Evolutionary conservation across 805 yeast species (phyloP), one percentile per base, ranked within the genome.

Genomic region (Saturnispora galanensis): DNA sequence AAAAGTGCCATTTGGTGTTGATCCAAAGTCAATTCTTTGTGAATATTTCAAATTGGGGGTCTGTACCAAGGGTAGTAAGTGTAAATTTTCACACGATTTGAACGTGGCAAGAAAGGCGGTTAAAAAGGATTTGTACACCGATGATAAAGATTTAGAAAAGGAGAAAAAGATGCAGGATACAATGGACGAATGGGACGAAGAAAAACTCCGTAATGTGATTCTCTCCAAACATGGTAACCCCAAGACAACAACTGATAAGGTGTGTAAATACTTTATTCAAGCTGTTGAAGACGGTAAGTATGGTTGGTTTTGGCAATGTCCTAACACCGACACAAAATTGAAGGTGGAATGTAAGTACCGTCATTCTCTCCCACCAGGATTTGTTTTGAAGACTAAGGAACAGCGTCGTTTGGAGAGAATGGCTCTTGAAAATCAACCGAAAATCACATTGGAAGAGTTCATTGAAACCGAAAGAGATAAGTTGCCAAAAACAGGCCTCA

Each of bases 301-400:
- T 62, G 98, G 98, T 59, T 93, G 98, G 98, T 89, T 93, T 66
- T 93, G 98, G 98, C 73, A 75, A 16, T 93, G 98, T 70, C 98
- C 98, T 26, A 86, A 86, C 55, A 89, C 90, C 35, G 97, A 96
- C 52, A 78, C 83, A 49, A 60, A 60, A 43, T 47, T 35, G 33
- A 55, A 54, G 28, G 52, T 47, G 21, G 82, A 77, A 49, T 93
- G 99, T 76, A 90, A 82, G 70, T 93, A 93, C 69, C 81, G 77
- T 65, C 99, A 93, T 65, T 84, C 97, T 8, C 72, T 93, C 58
- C 99, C 99, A 35, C 89, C 94, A 39, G 99, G 98, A 1, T 94
- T 88, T 65, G 94, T 86, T 47, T 76, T 93, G 67, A 93, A 93
- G 73, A 94, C 98, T 32, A 90, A 89, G 66, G 98, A 93, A 62